These are phyloP conservation scores for Naumovozyma castellii DNA, from an alignment of 805 yeast genomes.

Conservation along the genomic window DNA sequence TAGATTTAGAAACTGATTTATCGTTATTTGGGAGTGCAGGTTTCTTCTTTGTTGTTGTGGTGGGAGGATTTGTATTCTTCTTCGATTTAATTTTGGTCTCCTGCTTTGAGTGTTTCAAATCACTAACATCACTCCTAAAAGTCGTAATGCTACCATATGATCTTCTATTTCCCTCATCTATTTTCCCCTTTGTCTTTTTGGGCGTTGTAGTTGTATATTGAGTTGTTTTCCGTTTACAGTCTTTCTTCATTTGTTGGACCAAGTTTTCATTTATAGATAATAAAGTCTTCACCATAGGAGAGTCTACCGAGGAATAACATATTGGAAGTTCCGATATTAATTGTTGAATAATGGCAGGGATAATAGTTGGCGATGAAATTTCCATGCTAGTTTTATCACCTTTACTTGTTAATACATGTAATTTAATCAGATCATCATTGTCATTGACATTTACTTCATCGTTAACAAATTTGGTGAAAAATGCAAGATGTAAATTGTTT, in stretches of 20 bases:
- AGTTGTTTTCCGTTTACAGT: neutral
- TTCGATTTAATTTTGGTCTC: neutral
- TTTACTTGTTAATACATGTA: slow-evolving; percentile 10
- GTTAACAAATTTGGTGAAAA: slow-evolving; percentile 38
- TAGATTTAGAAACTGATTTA: too few relatives aligned
- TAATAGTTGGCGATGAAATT: slow-evolving; percentile 1
- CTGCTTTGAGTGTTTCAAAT: slow-evolving; percentile 6
- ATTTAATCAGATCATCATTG: slow-evolving; percentile 8
- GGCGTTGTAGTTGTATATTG: neutral
- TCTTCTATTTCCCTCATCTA: slow-evolving; percentile 12
- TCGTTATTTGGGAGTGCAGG: too few relatives aligned
- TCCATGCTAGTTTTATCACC: slow-evolving; percentile 2
- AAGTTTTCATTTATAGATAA: slow-evolving; percentile 16
- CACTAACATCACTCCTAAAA: slow-evolving; percentile 24
- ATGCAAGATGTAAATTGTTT: slow-evolving; percentile 36
- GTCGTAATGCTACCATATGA: slow-evolving; percentile 28
- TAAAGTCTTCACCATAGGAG: slow-evolving; percentile 14
- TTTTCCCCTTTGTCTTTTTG: slow-evolving; percentile 1
- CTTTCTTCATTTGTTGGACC: slow-evolving; percentile 7
- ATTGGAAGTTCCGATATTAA: slow-evolving; percentile 4
- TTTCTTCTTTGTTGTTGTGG: too few relatives aligned
- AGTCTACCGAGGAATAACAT: slow-evolving; percentile 20
- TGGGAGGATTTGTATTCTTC: too few relatives aligned
- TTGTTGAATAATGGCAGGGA: slow-evolving; percentile 4
- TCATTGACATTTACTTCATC: too few relatives aligned